Conservation (phyloP, 345 rosid species). For the Melaleuca alternifolia region DNA sequence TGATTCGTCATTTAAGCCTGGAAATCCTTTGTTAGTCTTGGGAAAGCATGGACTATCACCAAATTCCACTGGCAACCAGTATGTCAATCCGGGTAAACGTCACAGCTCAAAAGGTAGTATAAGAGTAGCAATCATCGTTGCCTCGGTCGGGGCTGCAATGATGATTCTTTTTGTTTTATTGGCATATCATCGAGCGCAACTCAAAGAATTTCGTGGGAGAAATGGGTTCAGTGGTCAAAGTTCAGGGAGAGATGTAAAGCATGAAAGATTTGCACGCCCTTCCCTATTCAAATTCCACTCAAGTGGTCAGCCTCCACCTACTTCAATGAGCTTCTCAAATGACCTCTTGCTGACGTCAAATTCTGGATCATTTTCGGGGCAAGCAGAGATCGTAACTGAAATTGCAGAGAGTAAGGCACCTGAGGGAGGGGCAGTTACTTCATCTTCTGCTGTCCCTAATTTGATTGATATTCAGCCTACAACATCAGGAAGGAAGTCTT, state of each 20-base stretch:
- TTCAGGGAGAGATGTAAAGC: constrained; percentile 40
- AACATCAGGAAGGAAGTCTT: constrained; percentile 63
- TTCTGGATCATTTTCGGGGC: constrained; percentile 74
- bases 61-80: constrained; percentile 1
- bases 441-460: constrained; percentile 35
- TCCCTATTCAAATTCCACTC: constrained; percentile 60
- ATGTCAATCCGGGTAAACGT: constrained; percentile 1
- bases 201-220: constrained; percentile 52
- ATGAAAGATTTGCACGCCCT: constrained; percentile 46
- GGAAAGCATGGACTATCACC: constrained; percentile 14
- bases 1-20: constrained; percentile 58
- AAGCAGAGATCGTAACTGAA: constrained; percentile 39
- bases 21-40: constrained; percentile 40
- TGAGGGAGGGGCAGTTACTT: constrained; percentile 16
- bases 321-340: constrained; percentile 78
- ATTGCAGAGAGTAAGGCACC: constrained; percentile 41
- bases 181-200: constrained; percentile 58
- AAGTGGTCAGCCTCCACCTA: constrained; percentile 38
- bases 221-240: constrained; percentile 31
- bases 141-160: constrained; percentile 54
- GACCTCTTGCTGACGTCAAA: constrained; percentile 81
- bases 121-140: constrained; percentile 59
- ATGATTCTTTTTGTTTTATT: constrained; percentile 60
- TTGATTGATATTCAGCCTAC: constrained; percentile 44
- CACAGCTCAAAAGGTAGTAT: constrained; percentile 33